phyloP scores from a whole-genome alignment of 192 early-diverging fungal species.

The Entomortierella parvispora region DNA sequence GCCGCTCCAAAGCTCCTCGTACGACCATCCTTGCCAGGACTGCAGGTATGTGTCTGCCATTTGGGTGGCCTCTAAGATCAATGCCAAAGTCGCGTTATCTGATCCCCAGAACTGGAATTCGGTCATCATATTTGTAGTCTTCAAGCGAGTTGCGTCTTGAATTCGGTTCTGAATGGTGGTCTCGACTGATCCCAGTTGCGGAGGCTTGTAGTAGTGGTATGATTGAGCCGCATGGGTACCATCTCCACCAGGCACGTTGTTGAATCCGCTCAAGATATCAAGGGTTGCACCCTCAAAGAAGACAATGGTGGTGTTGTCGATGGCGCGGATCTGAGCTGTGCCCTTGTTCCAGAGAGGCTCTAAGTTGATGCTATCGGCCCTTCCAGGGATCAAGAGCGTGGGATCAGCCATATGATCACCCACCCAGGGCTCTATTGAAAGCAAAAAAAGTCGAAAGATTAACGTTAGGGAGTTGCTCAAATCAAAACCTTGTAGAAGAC shows the following conservation, averaged over 20 bases:
- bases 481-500: too few relatives aligned
- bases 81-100: constrained; percentile 25
- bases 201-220: too few relatives aligned
- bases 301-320: too few relatives aligned
- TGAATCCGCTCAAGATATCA: constrained; percentile 28
- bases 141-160: constrained; percentile 24
- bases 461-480: too few relatives aligned
- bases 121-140: constrained; percentile 59
- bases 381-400: constrained; percentile 54
- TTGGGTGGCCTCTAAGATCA: constrained; percentile 29
- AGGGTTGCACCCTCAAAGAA: too few relatives aligned
- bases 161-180: too few relatives aligned
- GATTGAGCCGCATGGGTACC: too few relatives aligned
- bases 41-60: constrained; percentile 22
- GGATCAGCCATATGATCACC: constrained; percentile 58
- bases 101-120: constrained; percentile 65
- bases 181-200: too few relatives aligned
- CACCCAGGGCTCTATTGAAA: constrained; percentile 63
- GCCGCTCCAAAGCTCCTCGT: constrained; percentile 56
- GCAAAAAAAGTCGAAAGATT: not conserved
- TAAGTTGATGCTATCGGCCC: constrained; percentile 56
- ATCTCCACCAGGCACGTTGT: too few relatives aligned
- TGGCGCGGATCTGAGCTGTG: too few relatives aligned
- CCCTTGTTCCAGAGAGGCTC: too few relatives aligned
- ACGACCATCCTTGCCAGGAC: constrained; percentile 68